Percentiles rank a stretch among this genome's conserved stretches.
Conservation (phyloP, 129 eudicot genomes). For the Erigeron canadensis region DNA sequence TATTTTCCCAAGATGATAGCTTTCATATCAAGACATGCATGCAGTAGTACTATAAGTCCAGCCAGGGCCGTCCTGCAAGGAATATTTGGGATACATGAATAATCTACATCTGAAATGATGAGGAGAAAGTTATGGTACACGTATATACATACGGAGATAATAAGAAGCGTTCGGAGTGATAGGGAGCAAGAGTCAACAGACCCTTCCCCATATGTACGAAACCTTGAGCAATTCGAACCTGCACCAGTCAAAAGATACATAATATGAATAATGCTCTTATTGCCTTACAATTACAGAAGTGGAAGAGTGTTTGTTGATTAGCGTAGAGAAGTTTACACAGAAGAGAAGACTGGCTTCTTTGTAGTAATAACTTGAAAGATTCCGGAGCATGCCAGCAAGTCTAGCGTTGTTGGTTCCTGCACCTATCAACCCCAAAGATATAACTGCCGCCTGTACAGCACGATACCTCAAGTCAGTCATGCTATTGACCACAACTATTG, state of each 20-base stretch:
- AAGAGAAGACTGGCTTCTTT: slow-evolving; percentile 94
- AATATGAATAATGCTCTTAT: background rate
- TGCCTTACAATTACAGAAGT: background rate
- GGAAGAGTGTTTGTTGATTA: background rate
- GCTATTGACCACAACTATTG: background rate
- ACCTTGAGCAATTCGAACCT: slow-evolving; percentile 99
- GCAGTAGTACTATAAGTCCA: slow-evolving; percentile 71
- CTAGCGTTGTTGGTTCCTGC: slow-evolving; percentile 97
- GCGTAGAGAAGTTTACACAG: slow-evolving; percentile 48
- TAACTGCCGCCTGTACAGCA: slow-evolving; percentile 69
- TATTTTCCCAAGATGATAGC: slow-evolving; percentile 83
- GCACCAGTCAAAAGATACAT: slow-evolving; percentile 11
- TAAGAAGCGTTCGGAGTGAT: slow-evolving; percentile 88
- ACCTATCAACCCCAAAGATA: slow-evolving; percentile 89
- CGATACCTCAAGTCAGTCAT: background rate
- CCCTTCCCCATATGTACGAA: slow-evolving; percentile 95
- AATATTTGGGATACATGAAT: background rate
- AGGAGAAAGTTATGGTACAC: background rate
- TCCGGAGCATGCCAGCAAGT: slow-evolving; percentile 98
- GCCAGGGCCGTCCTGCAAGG: slow-evolving; percentile 73
- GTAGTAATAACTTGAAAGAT: slow-evolving; percentile 91
- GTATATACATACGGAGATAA: slow-evolving; percentile 72
- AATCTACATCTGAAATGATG: background rate
- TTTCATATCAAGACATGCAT: slow-evolving; percentile 90
- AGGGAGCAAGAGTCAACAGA: slow-evolving; percentile 78